phyloP scores from a whole-genome alignment of 2,329 filamentous ascomycete genomes.

The Neopestalotiopsis rosae region DNA sequence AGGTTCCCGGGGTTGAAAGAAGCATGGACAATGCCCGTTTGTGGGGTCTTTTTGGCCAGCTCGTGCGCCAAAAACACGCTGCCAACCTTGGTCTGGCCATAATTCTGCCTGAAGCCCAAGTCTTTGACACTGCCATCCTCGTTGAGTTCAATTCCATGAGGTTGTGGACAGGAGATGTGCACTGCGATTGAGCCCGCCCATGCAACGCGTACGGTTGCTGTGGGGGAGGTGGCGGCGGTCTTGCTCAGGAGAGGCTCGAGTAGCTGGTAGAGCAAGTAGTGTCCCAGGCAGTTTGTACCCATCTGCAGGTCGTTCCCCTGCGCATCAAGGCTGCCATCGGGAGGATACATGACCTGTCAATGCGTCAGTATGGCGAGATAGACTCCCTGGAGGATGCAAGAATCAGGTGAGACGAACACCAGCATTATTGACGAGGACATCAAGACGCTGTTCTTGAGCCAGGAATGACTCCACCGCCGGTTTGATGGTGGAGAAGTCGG shows the following conservation, averaged over 20 bases:
- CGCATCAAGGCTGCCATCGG: conserved; percentile 3
- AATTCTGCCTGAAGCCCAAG: not conserved
- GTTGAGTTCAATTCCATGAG: not conserved
- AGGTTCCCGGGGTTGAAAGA: conserved; percentile 19
- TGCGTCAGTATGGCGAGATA: not conserved
- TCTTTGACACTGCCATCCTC: not conserved
- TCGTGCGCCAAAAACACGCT: not conserved
- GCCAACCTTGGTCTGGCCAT: conserved; percentile 3
- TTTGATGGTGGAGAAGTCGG: conserved; percentile 36
- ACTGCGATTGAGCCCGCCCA: conserved; percentile 26
- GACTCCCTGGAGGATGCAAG: not conserved
- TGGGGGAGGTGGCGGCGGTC: not conserved
- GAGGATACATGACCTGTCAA: not conserved
- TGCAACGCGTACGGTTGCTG: conserved; percentile 27
- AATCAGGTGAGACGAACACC: conserved; percentile 20
- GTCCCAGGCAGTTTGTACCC: conserved; percentile 13
- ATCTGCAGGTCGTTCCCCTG: conserved; percentile 15
- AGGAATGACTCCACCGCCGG: conserved; percentile 30
- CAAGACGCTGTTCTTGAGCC: conserved; percentile 30
- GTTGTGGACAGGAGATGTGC: not conserved
- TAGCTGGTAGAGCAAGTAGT: conserved; percentile 5
- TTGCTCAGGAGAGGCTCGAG: not conserved
- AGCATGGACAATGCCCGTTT: conserved; percentile 9
- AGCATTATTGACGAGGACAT: conserved; percentile 37
- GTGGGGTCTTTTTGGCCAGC: not conserved